Percentiles rank a stretch among this genome's conserved stretches.
Evolutionary conservation across 2,329 filamentous ascomycete species (phyloP).

Genomic region (Graphiopsis chlorocephala): DNA sequence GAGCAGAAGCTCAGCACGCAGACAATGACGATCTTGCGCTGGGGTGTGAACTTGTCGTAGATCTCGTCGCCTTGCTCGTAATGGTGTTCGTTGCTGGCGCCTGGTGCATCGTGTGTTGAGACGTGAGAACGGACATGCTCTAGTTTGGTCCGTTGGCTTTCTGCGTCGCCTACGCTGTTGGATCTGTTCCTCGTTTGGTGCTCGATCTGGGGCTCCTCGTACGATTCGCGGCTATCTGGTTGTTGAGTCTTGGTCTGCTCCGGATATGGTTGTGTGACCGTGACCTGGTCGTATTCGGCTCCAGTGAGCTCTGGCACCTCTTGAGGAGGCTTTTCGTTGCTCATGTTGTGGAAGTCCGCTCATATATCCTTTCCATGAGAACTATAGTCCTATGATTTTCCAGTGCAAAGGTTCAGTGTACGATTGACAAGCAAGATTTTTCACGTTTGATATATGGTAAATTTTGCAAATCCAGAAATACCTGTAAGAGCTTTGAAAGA

Average conservation of each 20-base stretch:
- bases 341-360: background rate
- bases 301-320: conserved; percentile 11
- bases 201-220: conserved; percentile 6
- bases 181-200: background rate
- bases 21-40: conserved; percentile 66
- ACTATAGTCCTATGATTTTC: background rate
- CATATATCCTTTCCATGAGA: background rate
- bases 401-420: background rate
- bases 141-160: conserved; percentile 22
- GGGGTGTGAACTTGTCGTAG: conserved; percentile 62
- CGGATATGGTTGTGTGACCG: background rate
- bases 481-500: background rate
- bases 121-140: conserved; percentile 29
- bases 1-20: conserved; percentile 69
- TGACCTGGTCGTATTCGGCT: conserved; percentile 14
- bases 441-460: background rate
- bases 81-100: conserved; percentile 26
- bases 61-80: conserved; percentile 51
- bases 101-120: conserved; percentile 32
- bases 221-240: background rate
- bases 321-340: conserved; percentile 12
- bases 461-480: background rate
- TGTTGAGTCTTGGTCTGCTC: background rate
- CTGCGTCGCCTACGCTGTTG: background rate
- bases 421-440: background rate